phyloP scores from a whole-genome alignment of 306 rosid species.

The Abrus precatorius region DNA sequence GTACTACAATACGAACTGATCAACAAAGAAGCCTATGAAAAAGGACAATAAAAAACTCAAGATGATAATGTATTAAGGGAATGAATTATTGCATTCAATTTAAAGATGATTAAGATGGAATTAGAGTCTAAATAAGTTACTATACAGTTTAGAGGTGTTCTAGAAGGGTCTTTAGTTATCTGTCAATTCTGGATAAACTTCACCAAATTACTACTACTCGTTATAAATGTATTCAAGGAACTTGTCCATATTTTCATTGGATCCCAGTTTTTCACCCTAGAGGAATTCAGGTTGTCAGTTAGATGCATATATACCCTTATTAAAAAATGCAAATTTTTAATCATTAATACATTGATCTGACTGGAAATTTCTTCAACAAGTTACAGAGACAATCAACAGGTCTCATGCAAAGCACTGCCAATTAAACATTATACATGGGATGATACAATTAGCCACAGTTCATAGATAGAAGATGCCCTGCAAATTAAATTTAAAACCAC shows the following conservation, averaged over 20 bases:
- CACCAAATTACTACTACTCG: conserved; percentile 28
- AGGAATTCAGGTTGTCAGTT: neutral
- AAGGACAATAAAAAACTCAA: conserved; percentile 14
- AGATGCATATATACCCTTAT: conserved; percentile 3
- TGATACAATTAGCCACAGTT: conserved; percentile 15
- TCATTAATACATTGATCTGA: neutral
- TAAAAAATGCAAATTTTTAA: conserved; percentile 8
- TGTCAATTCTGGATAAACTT: neutral
- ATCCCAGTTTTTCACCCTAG: neutral
- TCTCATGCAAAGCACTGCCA: conserved; percentile 13
- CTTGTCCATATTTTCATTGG: conserved; percentile 18
- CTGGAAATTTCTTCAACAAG: neutral
- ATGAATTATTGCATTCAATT: neutral
- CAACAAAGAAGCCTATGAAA: conserved; percentile 15
- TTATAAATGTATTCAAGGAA: neutral
- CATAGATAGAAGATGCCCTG: neutral
- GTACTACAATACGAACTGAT: conserved; percentile 26
- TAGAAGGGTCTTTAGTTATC: neutral
- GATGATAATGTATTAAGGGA: neutral
- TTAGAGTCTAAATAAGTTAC: conserved; percentile 2
- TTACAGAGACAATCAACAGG: neutral
- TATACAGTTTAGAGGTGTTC: neutral
- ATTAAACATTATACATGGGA: neutral
- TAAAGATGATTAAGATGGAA: conserved; percentile 12
- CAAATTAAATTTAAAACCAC: neutral